A percentile compares a stretch with the other conserved stretches of the same genome.
Evolutionary conservation across 768 basidiomycete species (phyloP).

Genomic region (Lentinula guzmanii): DNA sequence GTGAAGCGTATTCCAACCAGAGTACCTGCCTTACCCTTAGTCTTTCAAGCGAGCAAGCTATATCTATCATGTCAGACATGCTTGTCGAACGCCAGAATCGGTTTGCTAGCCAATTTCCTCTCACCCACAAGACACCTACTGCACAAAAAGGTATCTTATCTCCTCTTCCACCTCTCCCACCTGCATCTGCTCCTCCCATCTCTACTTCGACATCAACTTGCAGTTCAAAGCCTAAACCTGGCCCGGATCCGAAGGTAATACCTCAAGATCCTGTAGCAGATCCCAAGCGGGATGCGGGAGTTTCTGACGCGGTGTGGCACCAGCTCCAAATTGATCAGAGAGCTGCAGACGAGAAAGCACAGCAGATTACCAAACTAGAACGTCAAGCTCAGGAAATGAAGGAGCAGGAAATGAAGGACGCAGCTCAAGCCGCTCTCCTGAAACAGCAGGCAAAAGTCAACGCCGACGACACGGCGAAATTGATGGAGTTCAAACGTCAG

Average conservation of each 20-base stretch:
- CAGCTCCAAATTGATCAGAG: slow-evolving; percentile 35
- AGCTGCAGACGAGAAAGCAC: slow-evolving; percentile 10
- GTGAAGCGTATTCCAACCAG: slow-evolving; percentile 18
- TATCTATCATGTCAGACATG: neutral
- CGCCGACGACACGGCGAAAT: slow-evolving; percentile 7
- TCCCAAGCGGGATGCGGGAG: slow-evolving; percentile 36
- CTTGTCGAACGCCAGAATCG: neutral
- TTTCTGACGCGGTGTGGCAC: slow-evolving; percentile 46
- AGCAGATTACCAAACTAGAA: slow-evolving; percentile 16
- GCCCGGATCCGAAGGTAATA: neutral
- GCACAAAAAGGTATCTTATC: neutral
- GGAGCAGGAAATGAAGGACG: slow-evolving; percentile 9
- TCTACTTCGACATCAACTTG: slow-evolving; percentile 2
- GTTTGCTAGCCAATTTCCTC: neutral
- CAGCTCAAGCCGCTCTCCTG: slow-evolving; percentile 9
- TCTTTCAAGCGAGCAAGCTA: neutral
- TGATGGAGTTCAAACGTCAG: slow-evolving; percentile 14
- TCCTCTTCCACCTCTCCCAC: neutral
- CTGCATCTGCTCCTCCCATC: slow-evolving; percentile 9
- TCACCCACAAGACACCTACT: neutral
- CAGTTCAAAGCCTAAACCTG: slow-evolving; percentile 4
- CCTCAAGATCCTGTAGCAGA: neutral
- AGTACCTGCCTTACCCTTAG: neutral
- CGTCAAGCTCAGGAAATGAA: slow-evolving; percentile 1
- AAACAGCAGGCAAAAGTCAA: slow-evolving; percentile 7